phyloP scores from a whole-genome alignment of 768 basidiomycete species.

The Amylocystis lapponica region DNA sequence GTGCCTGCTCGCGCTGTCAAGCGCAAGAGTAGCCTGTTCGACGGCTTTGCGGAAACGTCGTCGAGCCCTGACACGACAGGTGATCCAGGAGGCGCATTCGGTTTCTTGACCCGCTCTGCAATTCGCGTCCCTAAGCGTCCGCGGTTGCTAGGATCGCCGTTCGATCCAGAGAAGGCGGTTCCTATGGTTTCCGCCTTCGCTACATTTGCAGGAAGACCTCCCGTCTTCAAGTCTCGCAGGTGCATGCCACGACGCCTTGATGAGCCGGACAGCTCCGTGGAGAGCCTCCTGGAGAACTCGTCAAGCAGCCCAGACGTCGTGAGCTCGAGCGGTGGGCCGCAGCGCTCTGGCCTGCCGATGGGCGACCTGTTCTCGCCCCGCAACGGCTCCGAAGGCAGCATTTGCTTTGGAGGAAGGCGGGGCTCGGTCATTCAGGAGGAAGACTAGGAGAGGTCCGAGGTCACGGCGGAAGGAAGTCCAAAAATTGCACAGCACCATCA shows the following conservation, averaged over 20 bases:
- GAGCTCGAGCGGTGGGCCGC: constrained; percentile 7
- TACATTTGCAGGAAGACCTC: not conserved
- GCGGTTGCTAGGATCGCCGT: constrained; percentile 16
- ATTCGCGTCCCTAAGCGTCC: constrained; percentile 17
- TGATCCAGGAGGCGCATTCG: no score
- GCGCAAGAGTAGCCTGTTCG: constrained; percentile 17
- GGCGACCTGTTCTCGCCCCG: constrained; percentile 14
- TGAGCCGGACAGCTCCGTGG: not conserved
- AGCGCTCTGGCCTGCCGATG: constrained; percentile 11
- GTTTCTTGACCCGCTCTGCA: no score
- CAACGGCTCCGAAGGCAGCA: not conserved
- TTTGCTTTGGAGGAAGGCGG: not conserved
- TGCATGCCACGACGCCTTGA: no score
- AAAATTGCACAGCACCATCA: no score
- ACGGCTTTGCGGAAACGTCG: no score
- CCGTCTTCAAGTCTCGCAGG: constrained; percentile 5
- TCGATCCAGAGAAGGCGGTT: constrained; percentile 13
- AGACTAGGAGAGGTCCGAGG: no score
- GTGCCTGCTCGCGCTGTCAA: no score
- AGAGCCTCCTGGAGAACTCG: no score
- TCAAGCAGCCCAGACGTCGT: no score
- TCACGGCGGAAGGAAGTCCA: no score
- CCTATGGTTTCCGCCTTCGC: not conserved
- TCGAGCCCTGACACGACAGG: no score
- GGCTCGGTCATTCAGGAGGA: no score